These are phyloP conservation scores for Spatholobus suberectus DNA, from an alignment of 306 rosid species.

Conservation along the genomic window DNA sequence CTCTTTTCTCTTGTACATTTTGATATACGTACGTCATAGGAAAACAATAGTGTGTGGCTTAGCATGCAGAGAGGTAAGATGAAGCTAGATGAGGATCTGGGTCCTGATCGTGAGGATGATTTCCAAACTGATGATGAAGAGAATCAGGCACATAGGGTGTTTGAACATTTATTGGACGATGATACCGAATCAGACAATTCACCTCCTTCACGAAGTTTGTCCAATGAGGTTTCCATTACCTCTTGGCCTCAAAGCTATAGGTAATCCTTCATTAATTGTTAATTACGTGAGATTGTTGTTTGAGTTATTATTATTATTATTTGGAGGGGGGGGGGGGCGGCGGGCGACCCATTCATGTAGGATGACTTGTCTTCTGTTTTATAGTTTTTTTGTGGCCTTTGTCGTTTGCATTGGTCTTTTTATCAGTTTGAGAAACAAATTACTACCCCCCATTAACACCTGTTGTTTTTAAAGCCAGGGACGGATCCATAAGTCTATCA, in stretches of 20 bases:
- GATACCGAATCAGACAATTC: slow-evolving; percentile 55
- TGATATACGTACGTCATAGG: not conserved
- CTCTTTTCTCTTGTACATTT: not conserved
- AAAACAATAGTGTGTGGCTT: not conserved
- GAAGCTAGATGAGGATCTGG: slow-evolving; percentile 65
- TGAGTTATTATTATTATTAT: not conserved
- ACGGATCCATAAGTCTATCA: too few species aligned
- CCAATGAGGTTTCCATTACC: slow-evolving; percentile 28
- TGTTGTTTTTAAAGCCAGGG: too few species aligned
- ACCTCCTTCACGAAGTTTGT: slow-evolving; percentile 28
- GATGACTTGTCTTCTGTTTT: not conserved
- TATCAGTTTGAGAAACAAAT: not conserved
- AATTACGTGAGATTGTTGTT: not conserved
- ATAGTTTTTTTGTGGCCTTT: not conserved
- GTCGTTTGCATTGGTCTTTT: not conserved
- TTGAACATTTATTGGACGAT: slow-evolving; percentile 37
- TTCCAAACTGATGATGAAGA: slow-evolving; percentile 76
- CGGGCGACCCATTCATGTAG: too few species aligned
- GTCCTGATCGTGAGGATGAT: slow-evolving; percentile 57
- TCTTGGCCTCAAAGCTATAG: slow-evolving; percentile 73
- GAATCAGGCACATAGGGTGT: slow-evolving; percentile 51
- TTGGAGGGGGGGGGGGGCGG: too few species aligned
- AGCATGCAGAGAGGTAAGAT: slow-evolving; percentile 36
- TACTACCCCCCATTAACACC: not conserved
- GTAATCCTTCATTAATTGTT: slow-evolving; percentile 33